phyloP scores from a whole-genome alignment of 2,329 filamentous ascomycete species.

The Tolypocladium capitatum region DNA sequence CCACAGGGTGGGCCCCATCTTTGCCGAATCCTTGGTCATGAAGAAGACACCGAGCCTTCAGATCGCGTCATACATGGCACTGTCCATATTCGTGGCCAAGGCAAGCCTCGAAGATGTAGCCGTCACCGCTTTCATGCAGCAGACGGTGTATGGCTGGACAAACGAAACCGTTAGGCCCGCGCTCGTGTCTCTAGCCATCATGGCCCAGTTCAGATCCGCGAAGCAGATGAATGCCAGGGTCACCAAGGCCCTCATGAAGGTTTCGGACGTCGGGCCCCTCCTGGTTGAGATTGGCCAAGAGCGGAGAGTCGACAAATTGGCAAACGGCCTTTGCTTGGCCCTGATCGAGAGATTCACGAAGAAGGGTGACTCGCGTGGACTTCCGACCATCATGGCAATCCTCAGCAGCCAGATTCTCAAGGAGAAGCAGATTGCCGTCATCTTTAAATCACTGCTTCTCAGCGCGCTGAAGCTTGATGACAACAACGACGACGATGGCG shows the following conservation, averaged over 20 bases:
- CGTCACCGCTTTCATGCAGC: slow-evolving; percentile 81
- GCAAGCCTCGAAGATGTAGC: slow-evolving; percentile 64
- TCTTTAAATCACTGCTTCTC: slow-evolving; percentile 52
- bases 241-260: slow-evolving; percentile 52
- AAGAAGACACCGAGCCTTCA: slow-evolving; percentile 66
- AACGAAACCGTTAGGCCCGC: slow-evolving; percentile 59
- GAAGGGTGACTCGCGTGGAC: slow-evolving; percentile 42
- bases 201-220: slow-evolving; percentile 66
- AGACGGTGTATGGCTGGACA: slow-evolving; percentile 66
- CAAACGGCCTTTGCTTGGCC: slow-evolving; percentile 57
- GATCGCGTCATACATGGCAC: slow-evolving; percentile 82
- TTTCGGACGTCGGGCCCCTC: slow-evolving; percentile 44
- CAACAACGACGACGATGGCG: slow-evolving; percentile 37
- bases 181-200: slow-evolving; percentile 65
- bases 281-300: slow-evolving; percentile 50
- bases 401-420: slow-evolving; percentile 47
- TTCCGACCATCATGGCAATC: slow-evolving; percentile 47
- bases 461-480: slow-evolving; percentile 45
- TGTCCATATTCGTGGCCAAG: slow-evolving; percentile 75
- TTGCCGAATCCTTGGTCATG: slow-evolving; percentile 67
- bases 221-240: slow-evolving; percentile 57
- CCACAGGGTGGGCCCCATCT: slow-evolving; percentile 48
- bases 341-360: slow-evolving; percentile 48
- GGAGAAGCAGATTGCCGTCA: slow-evolving; percentile 48
- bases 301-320: slow-evolving; percentile 56